phyloP scores from a whole-genome alignment of 73 alveolate genomes.

The Paramecium bursaria region DNA sequence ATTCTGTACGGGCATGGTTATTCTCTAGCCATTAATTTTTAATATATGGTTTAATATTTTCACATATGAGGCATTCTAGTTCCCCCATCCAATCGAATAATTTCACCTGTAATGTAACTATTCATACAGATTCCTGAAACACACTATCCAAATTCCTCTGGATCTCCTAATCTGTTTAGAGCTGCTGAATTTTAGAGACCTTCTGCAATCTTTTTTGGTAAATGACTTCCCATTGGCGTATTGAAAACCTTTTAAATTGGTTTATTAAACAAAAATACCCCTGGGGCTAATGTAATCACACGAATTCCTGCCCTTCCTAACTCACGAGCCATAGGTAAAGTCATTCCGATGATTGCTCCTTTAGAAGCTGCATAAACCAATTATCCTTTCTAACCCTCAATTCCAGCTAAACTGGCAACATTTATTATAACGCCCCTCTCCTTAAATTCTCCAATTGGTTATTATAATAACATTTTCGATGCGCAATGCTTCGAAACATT shows the following conservation, averaged over 20 bases:
- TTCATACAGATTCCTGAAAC: slow-evolving; percentile 50
- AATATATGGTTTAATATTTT: not conserved
- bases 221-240: slow-evolving; percentile 81
- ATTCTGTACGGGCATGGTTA: slow-evolving; percentile 89
- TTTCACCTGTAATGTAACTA: slow-evolving; percentile 81
- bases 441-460: slow-evolving; percentile 46
- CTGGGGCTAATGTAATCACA: slow-evolving; percentile 89
- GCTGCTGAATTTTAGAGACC: slow-evolving; percentile 75
- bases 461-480: slow-evolving; percentile 71
- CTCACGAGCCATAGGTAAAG: slow-evolving; percentile 96
- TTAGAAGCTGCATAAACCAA: slow-evolving; percentile 89
- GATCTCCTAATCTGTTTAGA: slow-evolving; percentile 82
- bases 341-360: slow-evolving; percentile 92
- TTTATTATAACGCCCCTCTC: slow-evolving; percentile 88
- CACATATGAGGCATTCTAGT: slow-evolving; percentile 49
- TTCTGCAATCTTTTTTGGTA: slow-evolving; percentile 72
- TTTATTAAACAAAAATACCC: slow-evolving; percentile 30
- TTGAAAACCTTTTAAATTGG: slow-evolving; percentile 56
- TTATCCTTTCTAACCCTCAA: slow-evolving; percentile 88
- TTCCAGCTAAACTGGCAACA: slow-evolving; percentile 89
- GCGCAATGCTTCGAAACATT: slow-evolving; percentile 84
- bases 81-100: slow-evolving; percentile 92
- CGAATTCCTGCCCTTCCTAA: slow-evolving; percentile 87
- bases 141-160: slow-evolving; percentile 83
- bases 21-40: slow-evolving; percentile 73